Evolutionary conservation across 768 basidiomycete genomes (phyloP), one percentile per base, ranked within the genome.

Genomic region (Multifurca ochricompacta): DNA sequence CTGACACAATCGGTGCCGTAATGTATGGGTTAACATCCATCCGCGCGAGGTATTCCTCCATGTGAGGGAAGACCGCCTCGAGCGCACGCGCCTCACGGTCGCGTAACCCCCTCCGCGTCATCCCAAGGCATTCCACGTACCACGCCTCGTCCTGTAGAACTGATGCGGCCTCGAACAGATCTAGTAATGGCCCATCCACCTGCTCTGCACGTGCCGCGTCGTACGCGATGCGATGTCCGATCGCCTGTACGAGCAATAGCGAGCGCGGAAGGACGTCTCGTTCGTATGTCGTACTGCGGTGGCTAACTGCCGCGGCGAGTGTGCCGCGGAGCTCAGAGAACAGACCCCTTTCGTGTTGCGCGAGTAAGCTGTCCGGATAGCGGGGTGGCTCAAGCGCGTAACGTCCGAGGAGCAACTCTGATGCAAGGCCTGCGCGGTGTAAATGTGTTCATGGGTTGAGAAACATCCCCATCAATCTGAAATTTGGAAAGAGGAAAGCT

Each of bases 221-320:
- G 62, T 82, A 82, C 2, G 82, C 79, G 37, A 80, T 69, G 14
- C 80, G 77, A 62, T 83, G 79, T 3, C 83, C 82, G 37, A 84
- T 77, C n/a, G 82, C 77, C 68, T 81, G 77, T 48, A 84, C 65
- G 6, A 77, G 71, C 11, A 56, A 53, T 47, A 78, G 74, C 9
- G 80, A 76, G 63, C 78, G 77, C 5, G 80, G 82, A 49, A 83
- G 73, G 53, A 83, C 65, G 47, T 78, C 70, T 6, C 73, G 70
- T 63, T 78, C 77, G 66, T 80, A 81, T 0, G 69, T 63, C 25
- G 72, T 69, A 65, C 76, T 75, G 47, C 79, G 77, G 68, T 80
- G 77, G 57, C 36, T 47, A 25, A 32, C 18, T 21, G 35, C 40
- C 23, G 28, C 36, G 18, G 23, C 55, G 34, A 53, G 67, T 32